phyloP scores from a whole-genome alignment of 2,329 filamentous ascomycete species.

The Byssochlamys sp. region DNA sequence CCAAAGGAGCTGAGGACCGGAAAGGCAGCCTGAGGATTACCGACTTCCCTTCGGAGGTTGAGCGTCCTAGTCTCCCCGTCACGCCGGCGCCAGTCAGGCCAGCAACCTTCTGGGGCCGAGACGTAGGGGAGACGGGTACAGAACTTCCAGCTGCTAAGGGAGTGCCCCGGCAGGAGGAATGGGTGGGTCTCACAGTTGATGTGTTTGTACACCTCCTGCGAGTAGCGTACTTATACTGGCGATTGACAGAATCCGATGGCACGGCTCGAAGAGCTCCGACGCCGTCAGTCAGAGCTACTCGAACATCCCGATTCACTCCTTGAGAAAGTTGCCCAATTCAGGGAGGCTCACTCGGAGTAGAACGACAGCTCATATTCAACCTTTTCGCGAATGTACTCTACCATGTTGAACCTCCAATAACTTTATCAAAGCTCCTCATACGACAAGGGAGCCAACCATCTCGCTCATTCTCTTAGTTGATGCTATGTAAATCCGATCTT shows the following conservation, averaged over 20 bases:
- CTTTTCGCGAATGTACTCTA: background rate
- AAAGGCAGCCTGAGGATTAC: conserved; percentile 60
- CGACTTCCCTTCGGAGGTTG: conserved; percentile 73
- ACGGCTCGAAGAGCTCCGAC: conserved; percentile 61
- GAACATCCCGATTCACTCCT: conserved; percentile 29
- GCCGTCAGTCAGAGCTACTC: conserved; percentile 55
- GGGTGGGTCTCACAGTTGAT: conserved; percentile 66
- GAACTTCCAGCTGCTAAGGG: conserved; percentile 67
- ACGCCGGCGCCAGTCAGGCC: conserved; percentile 73
- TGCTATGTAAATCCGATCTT: background rate
- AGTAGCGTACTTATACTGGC: conserved; percentile 38
- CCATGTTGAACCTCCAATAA: background rate
- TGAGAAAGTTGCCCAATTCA: conserved; percentile 6
- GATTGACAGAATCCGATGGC: conserved; percentile 56
- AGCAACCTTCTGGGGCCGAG: conserved; percentile 58
- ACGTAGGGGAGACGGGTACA: conserved; percentile 37
- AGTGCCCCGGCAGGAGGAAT: conserved; percentile 78
- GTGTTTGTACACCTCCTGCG: conserved; percentile 35
- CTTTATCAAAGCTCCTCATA: no score
- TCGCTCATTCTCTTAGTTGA: background rate
- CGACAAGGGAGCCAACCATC: no score
- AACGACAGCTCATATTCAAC: background rate
- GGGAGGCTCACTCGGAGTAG: background rate
- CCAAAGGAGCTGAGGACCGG: conserved; percentile 25
- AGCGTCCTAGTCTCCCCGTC: conserved; percentile 79